Conservation (phyloP, 768 basidiomycete species). For the Russula griseocarnosa region DNA sequence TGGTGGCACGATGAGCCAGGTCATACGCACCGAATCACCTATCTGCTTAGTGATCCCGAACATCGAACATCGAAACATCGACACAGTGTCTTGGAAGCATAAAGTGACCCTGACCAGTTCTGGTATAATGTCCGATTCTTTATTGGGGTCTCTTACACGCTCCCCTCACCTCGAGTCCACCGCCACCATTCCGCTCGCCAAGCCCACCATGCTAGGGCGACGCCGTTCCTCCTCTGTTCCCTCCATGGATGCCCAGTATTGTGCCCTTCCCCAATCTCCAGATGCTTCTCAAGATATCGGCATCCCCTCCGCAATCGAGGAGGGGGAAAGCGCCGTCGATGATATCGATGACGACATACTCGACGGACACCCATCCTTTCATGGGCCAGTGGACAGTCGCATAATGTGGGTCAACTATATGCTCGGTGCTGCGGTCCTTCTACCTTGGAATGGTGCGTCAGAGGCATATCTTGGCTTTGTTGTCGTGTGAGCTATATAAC, state of each 20-base stretch:
- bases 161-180: not conserved
- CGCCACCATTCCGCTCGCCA: not conserved
- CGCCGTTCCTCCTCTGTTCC: constrained; percentile 17
- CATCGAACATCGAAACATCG: no score
- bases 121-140: constrained; percentile 3
- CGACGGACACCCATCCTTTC: not conserved
- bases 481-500: not conserved
- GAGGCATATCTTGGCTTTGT: not conserved
- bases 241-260: constrained; percentile 17
- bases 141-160: not conserved
- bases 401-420: constrained; percentile 66
- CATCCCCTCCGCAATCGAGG: constrained; percentile 18
- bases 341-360: constrained; percentile 10
- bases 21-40: no score
- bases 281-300: not conserved
- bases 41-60: no score
- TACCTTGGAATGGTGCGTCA: constrained; percentile 84
- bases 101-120: not conserved
- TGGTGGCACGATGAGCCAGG: no score
- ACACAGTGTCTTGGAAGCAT: not conserved
- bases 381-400: constrained; percentile 39
- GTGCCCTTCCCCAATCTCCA: constrained; percentile 20
- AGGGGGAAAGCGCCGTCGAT: constrained; percentile 13
- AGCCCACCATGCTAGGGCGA: constrained; percentile 11
- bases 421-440: constrained; percentile 71